Evolutionary conservation across 2,329 filamentous ascomycete genomes (phyloP).

Genomic region (Neurospora sp.): DNA sequence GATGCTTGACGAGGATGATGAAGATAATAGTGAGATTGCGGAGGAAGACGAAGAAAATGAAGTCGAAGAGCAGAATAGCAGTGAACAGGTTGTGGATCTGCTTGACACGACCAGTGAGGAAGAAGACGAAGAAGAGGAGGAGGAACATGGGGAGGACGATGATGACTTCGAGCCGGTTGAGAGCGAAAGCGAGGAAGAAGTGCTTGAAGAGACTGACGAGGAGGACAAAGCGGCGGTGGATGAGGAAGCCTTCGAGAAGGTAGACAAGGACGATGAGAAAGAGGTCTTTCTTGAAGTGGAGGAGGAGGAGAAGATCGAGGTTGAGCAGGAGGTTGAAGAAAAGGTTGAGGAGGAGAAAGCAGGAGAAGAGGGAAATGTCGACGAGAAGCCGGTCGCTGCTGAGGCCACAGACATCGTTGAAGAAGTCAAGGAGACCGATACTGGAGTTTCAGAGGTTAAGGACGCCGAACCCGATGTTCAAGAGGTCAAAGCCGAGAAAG

Average conservation of each 20-base stretch:
- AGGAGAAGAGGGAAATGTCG: conserved; percentile 2
- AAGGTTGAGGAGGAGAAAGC: conserved; percentile 2
- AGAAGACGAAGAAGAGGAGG: background rate
- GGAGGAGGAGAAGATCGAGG: background rate
- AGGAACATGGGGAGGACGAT: conserved; percentile 2
- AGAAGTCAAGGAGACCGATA: background rate
- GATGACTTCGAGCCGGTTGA: conserved; percentile 6
- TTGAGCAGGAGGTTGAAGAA: conserved; percentile 3
- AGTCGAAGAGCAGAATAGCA: background rate
- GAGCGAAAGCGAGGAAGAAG: conserved; percentile 7
- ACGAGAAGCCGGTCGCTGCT: background rate
- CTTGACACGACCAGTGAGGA: background rate
- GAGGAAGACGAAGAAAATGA: conserved; percentile 5
- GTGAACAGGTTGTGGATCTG: background rate
- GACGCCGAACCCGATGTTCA: background rate
- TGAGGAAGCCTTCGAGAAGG: background rate
- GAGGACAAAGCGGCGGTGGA: background rate
- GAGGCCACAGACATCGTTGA: background rate
- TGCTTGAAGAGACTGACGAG: background rate
- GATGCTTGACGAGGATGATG: conserved; percentile 1
- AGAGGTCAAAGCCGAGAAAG: background rate
- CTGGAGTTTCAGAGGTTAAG: background rate
- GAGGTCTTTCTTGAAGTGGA: background rate
- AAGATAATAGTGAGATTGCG: conserved; percentile 5
- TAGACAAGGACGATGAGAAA: background rate